Evolutionary conservation across 352 stramenopile genomes (phyloP).

Genomic region (Albugo laibachii): DNA sequence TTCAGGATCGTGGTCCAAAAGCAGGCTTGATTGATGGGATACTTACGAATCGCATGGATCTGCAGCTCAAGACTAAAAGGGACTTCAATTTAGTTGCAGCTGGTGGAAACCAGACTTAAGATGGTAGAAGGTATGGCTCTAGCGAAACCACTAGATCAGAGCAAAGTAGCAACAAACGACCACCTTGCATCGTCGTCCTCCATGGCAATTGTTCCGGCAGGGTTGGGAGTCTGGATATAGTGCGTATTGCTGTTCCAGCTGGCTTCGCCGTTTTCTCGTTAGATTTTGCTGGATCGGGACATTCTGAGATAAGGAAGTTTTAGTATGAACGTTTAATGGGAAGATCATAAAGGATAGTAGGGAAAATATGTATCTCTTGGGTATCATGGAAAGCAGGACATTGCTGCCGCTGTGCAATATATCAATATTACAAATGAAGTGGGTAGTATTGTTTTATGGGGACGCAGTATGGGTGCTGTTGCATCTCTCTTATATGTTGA

Average conservation of each 20-base stretch:
- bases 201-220: conserved; percentile 71
- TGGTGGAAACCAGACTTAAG: conserved; percentile 54
- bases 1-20: conserved; percentile 43
- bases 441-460: conserved; percentile 48
- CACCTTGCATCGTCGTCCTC: conserved; percentile 56
- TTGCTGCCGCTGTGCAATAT: conserved; percentile 48
- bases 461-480: conserved; percentile 60
- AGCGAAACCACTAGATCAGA: background rate
- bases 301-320: conserved; percentile 17
- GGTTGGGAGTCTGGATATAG: conserved; percentile 45
- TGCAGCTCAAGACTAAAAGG: conserved; percentile 52
- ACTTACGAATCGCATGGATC: conserved; percentile 41
- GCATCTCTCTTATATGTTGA: conserved; percentile 48
- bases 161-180: conserved; percentile 9
- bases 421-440: conserved; percentile 23
- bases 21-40: conserved; percentile 30
- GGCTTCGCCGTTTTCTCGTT: conserved; percentile 74
- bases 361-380: conserved; percentile 75
- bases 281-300: conserved; percentile 51
- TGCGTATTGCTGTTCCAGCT: conserved; percentile 50
- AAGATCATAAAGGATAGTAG: conserved; percentile 1
- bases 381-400: conserved; percentile 54
- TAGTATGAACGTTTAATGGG: background rate
- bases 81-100: conserved; percentile 59
- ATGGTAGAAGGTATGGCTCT: conserved; percentile 10